Conservation (phyloP, 495 filamentous ascomycete genomes). For the Glutinoglossum americanum region DNA sequence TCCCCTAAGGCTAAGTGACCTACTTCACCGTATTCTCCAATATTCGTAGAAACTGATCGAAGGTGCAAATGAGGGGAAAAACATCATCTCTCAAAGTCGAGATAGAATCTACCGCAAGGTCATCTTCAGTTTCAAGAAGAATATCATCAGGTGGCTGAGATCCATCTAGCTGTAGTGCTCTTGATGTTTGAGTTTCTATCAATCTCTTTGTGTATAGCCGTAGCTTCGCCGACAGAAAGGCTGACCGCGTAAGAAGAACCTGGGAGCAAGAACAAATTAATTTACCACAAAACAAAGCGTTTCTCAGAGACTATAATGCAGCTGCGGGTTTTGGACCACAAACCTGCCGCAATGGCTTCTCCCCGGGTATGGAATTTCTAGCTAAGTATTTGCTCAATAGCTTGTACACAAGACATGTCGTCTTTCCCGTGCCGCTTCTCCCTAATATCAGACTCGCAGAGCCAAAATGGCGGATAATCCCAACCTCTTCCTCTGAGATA, state of each 20-base stretch:
- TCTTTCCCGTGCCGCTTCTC: conserved; percentile 26
- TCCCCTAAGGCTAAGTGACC: background rate
- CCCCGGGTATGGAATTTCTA: background rate
- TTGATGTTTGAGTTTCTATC: conserved; percentile 10
- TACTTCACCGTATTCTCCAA: conserved; percentile 15
- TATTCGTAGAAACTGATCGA: conserved; percentile 16
- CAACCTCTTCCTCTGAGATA: conserved; percentile 16
- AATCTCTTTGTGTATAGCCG: conserved; percentile 14
- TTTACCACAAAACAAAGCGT: background rate
- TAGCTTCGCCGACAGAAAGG: conserved; percentile 17
- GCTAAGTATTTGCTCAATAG: conserved; percentile 15
- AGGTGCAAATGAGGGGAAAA: conserved; percentile 24
- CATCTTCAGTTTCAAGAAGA: conserved; percentile 3
- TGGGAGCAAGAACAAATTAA: conserved; percentile 1
- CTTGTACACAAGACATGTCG: conserved; percentile 23
- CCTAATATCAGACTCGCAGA: conserved; percentile 21
- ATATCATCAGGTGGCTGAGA: background rate
- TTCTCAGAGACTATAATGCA: no score
- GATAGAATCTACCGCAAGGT: conserved; percentile 8
- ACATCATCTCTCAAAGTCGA: conserved; percentile 12
- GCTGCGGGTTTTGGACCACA: background rate
- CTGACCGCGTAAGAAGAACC: conserved; percentile 23
- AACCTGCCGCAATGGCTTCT: conserved; percentile 16
- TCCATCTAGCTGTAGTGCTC: background rate
- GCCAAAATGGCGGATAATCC: conserved; percentile 16